Evolutionary conservation across 257 asterid species (phyloP), one percentile per base, ranked within the genome.

Genomic region (Paulownia fortunei): DNA sequence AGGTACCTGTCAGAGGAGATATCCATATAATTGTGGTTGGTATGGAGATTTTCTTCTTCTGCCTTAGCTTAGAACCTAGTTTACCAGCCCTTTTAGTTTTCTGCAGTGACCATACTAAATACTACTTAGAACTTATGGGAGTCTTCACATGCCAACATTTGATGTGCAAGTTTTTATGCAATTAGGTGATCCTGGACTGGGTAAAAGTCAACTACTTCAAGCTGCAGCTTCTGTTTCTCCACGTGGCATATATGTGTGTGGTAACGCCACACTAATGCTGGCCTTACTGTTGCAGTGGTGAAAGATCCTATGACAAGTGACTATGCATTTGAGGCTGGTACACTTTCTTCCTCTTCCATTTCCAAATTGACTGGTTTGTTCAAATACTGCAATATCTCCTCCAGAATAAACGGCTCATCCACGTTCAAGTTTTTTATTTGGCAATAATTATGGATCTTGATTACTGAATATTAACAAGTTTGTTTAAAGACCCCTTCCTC

Each of bases 211-310:
- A 80, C 92, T 95, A 72, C 99, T 95, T 74, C 91, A 95, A 86
- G 99, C 98, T 68, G 98, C 98, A 76, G 97, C 99, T 81, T 91
- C 98, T 81, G 85, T 95, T 91, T 93, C 97, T 85, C 99, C 97
- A 70, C 98, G 99, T 59, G 99, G 99, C 79, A 89, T 95, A 80
- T 95, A 93, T 79, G 96, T 95, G 15, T 95, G 99, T 85, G 99
- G 99, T 69, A 95, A 95, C 69, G 94, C 97, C 79, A 91, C 99
- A 86, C 98, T 62, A 95, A 95, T 82, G 99, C 98, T 49, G 98
- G 99, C 76, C 98, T 95, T 68, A 95, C 99, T 55, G 97, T 95
- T 76, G 97, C 99, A 55, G 99, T 95, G 73, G 99, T 95, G 82
- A 95, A 91, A 85, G 99, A 95, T 87, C 86, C 95, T 46, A 83